phyloP scores from a whole-genome alignment of 306 rosid species.

The Vicia villosa region DNA sequence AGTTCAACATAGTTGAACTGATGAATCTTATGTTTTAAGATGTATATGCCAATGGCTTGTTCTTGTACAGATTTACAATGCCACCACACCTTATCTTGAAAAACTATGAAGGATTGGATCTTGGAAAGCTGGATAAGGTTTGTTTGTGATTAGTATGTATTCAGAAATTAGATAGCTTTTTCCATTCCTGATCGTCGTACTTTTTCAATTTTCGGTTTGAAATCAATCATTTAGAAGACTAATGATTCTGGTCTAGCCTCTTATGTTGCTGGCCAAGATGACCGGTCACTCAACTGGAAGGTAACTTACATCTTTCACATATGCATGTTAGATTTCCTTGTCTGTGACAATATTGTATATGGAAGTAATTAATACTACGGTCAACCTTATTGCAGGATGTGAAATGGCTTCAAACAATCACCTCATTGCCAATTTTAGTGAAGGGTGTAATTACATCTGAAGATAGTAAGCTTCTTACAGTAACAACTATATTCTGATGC shows the following conservation, averaged over 20 bases:
- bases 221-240: conserved; percentile 48
- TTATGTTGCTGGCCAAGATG: conserved; percentile 59
- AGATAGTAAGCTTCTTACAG: not conserved
- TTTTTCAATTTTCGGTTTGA: not conserved
- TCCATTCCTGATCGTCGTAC: not conserved
- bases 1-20: not conserved
- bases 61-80: conserved; percentile 8
- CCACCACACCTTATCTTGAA: not conserved
- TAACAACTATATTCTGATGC: not conserved
- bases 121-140: conserved; percentile 55
- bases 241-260: conserved; percentile 70
- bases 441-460: conserved; percentile 16
- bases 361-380: conserved; percentile 18
- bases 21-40: conserved; percentile 8
- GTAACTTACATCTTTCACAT: not conserved
- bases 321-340: not conserved
- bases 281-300: conserved; percentile 16
- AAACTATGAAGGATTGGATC: not conserved
- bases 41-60: not conserved
- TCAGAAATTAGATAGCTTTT: not conserved
- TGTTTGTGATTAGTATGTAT: conserved; percentile 18
- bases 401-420: conserved; percentile 18
- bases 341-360: conserved; percentile 9
- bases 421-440: conserved; percentile 8
- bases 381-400: conserved; percentile 57